A percentile compares a stretch with the other conserved stretches of the same genome.
Evolutionary conservation across 306 rosid species (phyloP).

Genomic region (Mucuna pruriens): DNA sequence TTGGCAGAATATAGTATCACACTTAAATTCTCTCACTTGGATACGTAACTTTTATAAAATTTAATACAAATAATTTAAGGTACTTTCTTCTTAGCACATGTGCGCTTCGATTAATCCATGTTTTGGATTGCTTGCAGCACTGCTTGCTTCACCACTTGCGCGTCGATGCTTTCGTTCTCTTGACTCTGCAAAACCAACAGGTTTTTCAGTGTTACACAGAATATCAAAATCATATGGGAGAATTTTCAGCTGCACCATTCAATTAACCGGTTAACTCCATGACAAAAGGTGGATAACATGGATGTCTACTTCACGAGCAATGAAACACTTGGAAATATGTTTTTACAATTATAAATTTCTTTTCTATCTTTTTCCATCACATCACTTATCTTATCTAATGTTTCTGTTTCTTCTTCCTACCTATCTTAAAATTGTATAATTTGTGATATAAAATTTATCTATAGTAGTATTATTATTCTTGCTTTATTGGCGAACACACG

Average conservation of each 20-base stretch:
- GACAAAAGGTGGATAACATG: constrained; percentile 11
- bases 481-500: constrained; percentile 1
- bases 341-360: neutral
- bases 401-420: neutral
- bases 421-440: neutral
- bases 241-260: neutral
- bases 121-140: constrained; percentile 70
- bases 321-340: neutral
- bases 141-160: constrained; percentile 79
- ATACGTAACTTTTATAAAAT: constrained; percentile 32
- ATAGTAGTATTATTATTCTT: neutral
- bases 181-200: constrained; percentile 49
- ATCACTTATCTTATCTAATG: neutral
- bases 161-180: constrained; percentile 60
- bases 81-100: constrained; percentile 20
- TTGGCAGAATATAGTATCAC: constrained; percentile 25
- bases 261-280: constrained; percentile 10
- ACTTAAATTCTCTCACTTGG: constrained; percentile 31
- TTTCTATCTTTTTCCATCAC: neutral
- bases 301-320: neutral
- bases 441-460: neutral
- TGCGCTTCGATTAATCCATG: constrained; percentile 48
- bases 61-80: neutral
- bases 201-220: neutral
- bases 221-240: neutral